Conservation (phyloP, 2,329 filamentous ascomycete species). For the Diaporthe citriasiana region DNA sequence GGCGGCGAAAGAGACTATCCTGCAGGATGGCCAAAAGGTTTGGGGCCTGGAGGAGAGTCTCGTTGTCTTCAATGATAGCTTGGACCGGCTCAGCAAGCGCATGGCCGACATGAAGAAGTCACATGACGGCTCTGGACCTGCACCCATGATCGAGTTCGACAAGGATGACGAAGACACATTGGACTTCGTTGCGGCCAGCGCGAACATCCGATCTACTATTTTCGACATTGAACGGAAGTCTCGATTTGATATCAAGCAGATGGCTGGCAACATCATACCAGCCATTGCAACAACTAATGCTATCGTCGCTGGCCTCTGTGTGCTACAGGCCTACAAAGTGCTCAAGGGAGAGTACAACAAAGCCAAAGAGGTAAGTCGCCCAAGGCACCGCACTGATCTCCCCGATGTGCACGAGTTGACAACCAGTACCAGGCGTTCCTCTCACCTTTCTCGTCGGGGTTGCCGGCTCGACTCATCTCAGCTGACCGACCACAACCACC, state of each 20-base stretch:
- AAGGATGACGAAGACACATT: slow-evolving; percentile 97
- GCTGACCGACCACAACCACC: slow-evolving; percentile 72
- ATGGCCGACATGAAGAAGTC: slow-evolving; percentile 73
- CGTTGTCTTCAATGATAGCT: slow-evolving; percentile 86
- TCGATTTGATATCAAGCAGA: slow-evolving; percentile 97
- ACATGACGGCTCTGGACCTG: slow-evolving; percentile 61
- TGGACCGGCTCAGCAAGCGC: slow-evolving; percentile 82
- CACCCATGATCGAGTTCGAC: slow-evolving; percentile 86
- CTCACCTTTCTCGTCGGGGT: slow-evolving; percentile 69
- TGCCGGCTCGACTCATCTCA: slow-evolving; percentile 68
- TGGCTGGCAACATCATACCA: slow-evolving; percentile 99
- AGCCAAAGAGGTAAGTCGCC: slow-evolving; percentile 76
- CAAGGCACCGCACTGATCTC: neutral
- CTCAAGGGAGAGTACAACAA: slow-evolving; percentile 78
- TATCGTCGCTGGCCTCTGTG: slow-evolving; percentile 92
- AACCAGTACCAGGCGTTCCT: slow-evolving; percentile 75
- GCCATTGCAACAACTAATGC: slow-evolving; percentile 99
- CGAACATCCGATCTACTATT: slow-evolving; percentile 89
- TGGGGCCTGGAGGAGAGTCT: slow-evolving; percentile 92
- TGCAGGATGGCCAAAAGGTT: slow-evolving; percentile 77
- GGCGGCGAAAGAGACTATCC: slow-evolving; percentile 66
- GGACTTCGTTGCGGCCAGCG: slow-evolving; percentile 92
- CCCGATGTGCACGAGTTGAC: slow-evolving; percentile 11
- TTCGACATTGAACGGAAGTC: slow-evolving; percentile 91
- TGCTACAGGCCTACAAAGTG: slow-evolving; percentile 93